Evolutionary conservation across 2,329 filamentous ascomycete genomes (phyloP).

Genomic region (Xylaria sp.): DNA sequence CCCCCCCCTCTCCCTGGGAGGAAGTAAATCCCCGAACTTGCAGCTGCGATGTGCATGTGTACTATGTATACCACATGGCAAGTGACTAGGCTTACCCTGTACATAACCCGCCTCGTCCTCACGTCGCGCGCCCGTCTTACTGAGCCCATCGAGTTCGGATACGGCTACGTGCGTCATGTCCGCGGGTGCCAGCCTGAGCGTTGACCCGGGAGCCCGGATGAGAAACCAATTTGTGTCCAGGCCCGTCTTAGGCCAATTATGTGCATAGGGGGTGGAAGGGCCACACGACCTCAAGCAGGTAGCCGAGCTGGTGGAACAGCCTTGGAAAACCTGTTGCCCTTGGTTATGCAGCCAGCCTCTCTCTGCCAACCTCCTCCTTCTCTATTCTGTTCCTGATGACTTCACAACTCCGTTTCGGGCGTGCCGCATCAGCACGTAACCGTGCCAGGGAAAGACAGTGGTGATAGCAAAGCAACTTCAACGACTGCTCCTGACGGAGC

Average conservation of each 20-base stretch:
- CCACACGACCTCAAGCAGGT: slow-evolving; percentile 11
- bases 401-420: slow-evolving; percentile 8
- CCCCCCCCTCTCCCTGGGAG: slow-evolving; percentile 3
- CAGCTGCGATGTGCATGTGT: slow-evolving; percentile 3
- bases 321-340: not conserved
- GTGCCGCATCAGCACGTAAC: slow-evolving; percentile 8
- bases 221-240: slow-evolving; percentile 4
- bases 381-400: slow-evolving; percentile 1
- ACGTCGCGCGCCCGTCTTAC: slow-evolving; percentile 16
- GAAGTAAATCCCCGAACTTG: slow-evolving; percentile 22
- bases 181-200: slow-evolving; percentile 3
- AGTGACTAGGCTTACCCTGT: slow-evolving; percentile 22
- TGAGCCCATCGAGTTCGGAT: slow-evolving; percentile 15
- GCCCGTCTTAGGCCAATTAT: not conserved
- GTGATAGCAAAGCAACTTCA: not conserved
- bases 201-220: slow-evolving; percentile 21
- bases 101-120: slow-evolving; percentile 18
- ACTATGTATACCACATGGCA: slow-evolving; percentile 26
- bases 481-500: slow-evolving; percentile 9
- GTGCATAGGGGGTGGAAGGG: not conserved
- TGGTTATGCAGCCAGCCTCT: slow-evolving; percentile 8
- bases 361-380: slow-evolving; percentile 1
- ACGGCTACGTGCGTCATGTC: slow-evolving; percentile 21
- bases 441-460: slow-evolving; percentile 1
- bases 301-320: slow-evolving; percentile 5